Evolutionary conservation across 495 filamentous ascomycete species (phyloP).

Genomic region (Xylaria telfairii): DNA sequence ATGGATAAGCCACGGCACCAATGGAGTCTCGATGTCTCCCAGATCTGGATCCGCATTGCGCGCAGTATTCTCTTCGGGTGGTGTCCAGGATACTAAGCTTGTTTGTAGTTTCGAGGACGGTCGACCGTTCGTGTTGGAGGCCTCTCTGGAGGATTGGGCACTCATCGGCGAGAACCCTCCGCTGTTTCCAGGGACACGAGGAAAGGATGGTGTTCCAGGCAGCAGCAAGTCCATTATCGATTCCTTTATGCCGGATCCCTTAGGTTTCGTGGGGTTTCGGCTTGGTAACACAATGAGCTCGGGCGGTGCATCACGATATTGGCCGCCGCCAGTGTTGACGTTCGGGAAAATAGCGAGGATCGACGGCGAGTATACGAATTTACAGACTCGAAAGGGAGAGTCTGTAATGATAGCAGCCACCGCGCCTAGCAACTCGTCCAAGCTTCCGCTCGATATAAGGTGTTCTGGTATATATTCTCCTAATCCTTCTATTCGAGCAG

Average conservation of each 20-base stretch:
- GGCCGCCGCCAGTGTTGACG: conserved; percentile 35
- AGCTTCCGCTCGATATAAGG: conserved; percentile 60
- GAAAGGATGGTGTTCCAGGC: conserved; percentile 22
- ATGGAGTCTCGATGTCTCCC: conserved; percentile 75
- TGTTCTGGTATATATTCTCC: conserved; percentile 57
- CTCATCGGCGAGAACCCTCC: conserved; percentile 66
- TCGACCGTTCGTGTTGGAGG: conserved; percentile 32
- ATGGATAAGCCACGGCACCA: conserved; percentile 84
- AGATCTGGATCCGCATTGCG: conserved; percentile 39
- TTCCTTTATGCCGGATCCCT: conserved; percentile 33
- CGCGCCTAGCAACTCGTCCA: conserved; percentile 79
- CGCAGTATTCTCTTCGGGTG: conserved; percentile 35
- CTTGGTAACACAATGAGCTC: conserved; percentile 34
- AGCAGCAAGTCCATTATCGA: conserved; percentile 38
- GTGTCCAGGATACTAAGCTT: conserved; percentile 32
- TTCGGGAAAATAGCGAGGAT: conserved; percentile 74
- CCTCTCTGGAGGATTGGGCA: conserved; percentile 51
- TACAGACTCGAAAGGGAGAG: conserved; percentile 77
- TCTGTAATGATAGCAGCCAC: conserved; percentile 78
- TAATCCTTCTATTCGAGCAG: conserved; percentile 51
- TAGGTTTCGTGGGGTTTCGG: conserved; percentile 30
- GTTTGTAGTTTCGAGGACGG: conserved; percentile 40
- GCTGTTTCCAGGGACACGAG: conserved; percentile 29
- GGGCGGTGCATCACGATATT: conserved; percentile 19
- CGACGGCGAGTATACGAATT: conserved; percentile 78